These are phyloP conservation scores for Coelastrella sp. DNA, from an alignment of 139 green algal species.

Conservation along the genomic window DNA sequence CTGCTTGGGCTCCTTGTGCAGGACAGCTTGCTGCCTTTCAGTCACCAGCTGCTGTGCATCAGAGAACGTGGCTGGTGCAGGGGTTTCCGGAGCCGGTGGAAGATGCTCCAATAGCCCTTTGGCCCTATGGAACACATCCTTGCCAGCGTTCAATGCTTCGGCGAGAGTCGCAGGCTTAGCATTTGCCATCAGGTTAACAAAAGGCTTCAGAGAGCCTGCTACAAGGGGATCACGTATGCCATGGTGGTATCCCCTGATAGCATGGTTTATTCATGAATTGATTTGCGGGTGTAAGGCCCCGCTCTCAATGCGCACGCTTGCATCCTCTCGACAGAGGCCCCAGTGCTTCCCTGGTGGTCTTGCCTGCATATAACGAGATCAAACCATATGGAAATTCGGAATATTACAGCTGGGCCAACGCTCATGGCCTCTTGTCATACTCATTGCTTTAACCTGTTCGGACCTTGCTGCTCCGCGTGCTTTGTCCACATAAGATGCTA, in stretches of 20 bases:
- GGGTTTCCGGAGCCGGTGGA: constrained; percentile 15
- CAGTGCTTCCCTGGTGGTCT: no score
- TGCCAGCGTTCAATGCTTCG: constrained; percentile 16
- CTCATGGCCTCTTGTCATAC: not conserved
- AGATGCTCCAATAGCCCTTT: not conserved
- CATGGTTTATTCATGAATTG: no score
- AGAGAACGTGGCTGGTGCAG: constrained; percentile 60
- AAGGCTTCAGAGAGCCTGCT: not conserved
- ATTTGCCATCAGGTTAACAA: constrained; percentile 1
- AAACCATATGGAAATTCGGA: not conserved
- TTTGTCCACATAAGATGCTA: not conserved
- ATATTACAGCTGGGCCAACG: no score
- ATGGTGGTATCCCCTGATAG: no score
- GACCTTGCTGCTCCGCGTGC: not conserved
- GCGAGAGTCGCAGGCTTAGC: not conserved
- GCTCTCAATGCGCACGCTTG: no score
- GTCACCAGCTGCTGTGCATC: constrained; percentile 60
- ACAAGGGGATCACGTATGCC: no score
- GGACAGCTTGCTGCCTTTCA: constrained; percentile 57
- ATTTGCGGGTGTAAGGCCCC: no score
- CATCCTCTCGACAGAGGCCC: no score
- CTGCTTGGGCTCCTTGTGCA: constrained; percentile 47
- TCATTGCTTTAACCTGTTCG: not conserved
- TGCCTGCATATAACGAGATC: no score
- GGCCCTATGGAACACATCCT: constrained; percentile 13